Conservation (phyloP, 176 grass and related monocot species). For the Oropetium thomaeum region DNA sequence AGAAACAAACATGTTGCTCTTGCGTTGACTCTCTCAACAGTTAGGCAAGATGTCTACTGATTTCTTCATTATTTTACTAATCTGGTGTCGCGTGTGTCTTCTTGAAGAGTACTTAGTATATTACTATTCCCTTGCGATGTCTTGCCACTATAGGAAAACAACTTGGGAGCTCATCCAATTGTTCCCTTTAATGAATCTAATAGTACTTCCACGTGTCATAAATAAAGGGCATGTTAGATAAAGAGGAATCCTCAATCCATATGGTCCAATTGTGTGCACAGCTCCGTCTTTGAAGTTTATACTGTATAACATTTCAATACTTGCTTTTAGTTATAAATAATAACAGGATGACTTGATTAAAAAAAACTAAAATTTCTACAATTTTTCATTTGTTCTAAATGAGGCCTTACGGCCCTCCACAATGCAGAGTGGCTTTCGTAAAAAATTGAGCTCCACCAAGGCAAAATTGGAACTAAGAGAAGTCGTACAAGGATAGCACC, state of each 20-base stretch:
- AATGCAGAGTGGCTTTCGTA: too few species aligned
- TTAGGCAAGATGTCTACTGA: neutral
- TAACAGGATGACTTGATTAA: too few species aligned
- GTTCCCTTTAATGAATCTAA: neutral
- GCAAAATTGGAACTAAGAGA: too few species aligned
- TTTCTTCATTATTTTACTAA: neutral
- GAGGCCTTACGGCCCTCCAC: too few species aligned
- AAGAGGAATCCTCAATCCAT: neutral
- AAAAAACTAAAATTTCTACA: too few species aligned
- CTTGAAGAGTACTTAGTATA: neutral
- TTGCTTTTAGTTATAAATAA: too few species aligned
- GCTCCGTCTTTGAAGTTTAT: too few species aligned
- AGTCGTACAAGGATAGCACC: too few species aligned
- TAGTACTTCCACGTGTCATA: neutral
- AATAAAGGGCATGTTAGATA: neutral
- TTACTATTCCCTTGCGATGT: neutral
- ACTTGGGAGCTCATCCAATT: neutral
- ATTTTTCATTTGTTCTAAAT: too few species aligned
- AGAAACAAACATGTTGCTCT: neutral
- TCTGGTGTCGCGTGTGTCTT: neutral
- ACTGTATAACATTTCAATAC: too few species aligned
- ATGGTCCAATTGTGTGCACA: neutral
- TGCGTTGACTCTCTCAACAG: neutral
- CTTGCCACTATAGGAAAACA: neutral
- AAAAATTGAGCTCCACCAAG: too few species aligned